Evolutionary conservation across 768 basidiomycete species (phyloP), one percentile per base, ranked within the genome.

Genomic region (Suillus subalutaceus): DNA sequence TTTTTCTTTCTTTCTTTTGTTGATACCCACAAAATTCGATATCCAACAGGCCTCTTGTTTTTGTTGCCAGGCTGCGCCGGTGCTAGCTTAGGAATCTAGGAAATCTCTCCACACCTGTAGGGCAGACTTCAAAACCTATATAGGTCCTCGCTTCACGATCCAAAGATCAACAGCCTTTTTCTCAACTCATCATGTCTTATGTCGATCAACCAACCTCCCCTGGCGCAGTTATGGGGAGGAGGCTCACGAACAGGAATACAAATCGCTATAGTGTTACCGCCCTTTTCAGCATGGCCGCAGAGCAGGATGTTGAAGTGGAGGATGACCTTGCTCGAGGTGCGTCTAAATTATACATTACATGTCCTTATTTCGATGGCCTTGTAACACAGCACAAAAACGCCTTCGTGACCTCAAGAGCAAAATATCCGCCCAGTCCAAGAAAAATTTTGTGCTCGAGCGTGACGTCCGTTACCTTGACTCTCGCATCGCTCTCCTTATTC

Each of bases 381-480:
- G n/a, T 30, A 53, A 32, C 8, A 60, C 75, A 95, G 97, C 97
- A 59, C 97, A 99, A 83, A 98, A 97, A 79, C 94, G 97, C 57
- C 83, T 99, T 38, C 86, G 97, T 38, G 97, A 99, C 72, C 85
- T 99, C 69, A 99, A 99, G 82, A 88, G 91, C 35, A 93, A 96
- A 75, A 99, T 99, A 67, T 99, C 97, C 16, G 92, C 95, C 0
- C 97, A 99, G 80, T 96, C 94, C 63, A 99, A 99, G 86, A 99
- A 98, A 88, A 99, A 99, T 81, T 99, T 99, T 72, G 97, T 99
- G 48, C 87, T 99, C 13, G 97, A 99, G 78, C 91, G 97, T 55
- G 97, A 99, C 78, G 97, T 99, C 41, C 91, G 97, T 61, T 99
- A 99, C 78, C 89, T 99, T 52, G 97, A 99, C 82, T 94, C 93